Conservation (phyloP, 1,284 basidiomycete species). For the Leccinum solheimii region DNA sequence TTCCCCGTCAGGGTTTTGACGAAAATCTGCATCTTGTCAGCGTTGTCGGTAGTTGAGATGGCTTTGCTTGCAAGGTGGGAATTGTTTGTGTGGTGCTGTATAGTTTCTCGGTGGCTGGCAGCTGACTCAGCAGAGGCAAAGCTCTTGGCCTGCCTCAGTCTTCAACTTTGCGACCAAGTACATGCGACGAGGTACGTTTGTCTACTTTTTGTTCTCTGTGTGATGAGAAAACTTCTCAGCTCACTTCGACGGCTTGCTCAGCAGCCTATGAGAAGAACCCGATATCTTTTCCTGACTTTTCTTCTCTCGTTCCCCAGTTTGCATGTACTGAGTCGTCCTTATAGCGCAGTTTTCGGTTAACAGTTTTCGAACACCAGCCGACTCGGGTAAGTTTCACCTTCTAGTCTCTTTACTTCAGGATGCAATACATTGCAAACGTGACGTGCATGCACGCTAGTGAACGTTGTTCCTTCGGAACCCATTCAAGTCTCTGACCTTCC, state of each 20-base stretch:
- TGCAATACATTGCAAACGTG: constrained; percentile 54
- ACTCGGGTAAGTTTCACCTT: constrained; percentile 21
- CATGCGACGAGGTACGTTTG: constrained; percentile 15
- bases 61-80: constrained; percentile 20
- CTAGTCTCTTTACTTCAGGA: constrained; percentile 35
- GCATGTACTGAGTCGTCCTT: constrained; percentile 10
- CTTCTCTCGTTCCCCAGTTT: not conserved
- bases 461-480: constrained; percentile 64
- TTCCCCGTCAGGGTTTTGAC: constrained; percentile 97
- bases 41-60: not conserved
- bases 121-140: not conserved
- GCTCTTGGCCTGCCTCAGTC: not conserved
- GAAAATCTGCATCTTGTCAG: constrained; percentile 83
- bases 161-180: too few species aligned
- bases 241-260: constrained; percentile 55
- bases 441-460: constrained; percentile 58
- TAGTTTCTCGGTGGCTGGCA: constrained; percentile 47
- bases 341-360: not conserved
- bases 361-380: not conserved
- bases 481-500: constrained; percentile 72
- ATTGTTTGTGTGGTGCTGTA: constrained; percentile 38
- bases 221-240: constrained; percentile 59
- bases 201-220: constrained; percentile 1
- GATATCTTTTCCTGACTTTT: constrained; percentile 40
- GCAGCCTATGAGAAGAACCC: constrained; percentile 54